Evolutionary conservation across 2,329 filamentous ascomycete species (phyloP), one percentile per base, ranked within the genome.

Genomic region (Phoma sp.): DNA sequence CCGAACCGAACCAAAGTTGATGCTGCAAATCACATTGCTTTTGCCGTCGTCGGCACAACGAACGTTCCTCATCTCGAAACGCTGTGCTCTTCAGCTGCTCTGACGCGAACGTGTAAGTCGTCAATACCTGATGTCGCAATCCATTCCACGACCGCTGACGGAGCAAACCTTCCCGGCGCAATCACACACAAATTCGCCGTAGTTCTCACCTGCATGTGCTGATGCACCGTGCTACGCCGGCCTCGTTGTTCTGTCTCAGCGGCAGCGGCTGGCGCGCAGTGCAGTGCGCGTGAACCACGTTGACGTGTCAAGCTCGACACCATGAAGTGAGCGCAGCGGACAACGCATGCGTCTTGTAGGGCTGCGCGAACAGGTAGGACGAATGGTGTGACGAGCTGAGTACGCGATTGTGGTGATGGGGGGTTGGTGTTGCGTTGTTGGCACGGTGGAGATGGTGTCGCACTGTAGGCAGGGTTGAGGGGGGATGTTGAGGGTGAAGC

Each of bases 231-330:
- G 33, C 39, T 19, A 24, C 22, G 47, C 22, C 36, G 24, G 38
- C 12, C 38, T 39, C 24, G 46, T 22, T 49, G 38, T 47, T 12
- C 19, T 45, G 51, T 55, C 51, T 49, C 46, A 55, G 40, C 31
- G 17, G n/a, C 36, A 40, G 41, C 47, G 31, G 46, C 36, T 51
- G 48, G 52, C 50, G 47, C 47, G 43, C 41, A 43, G 53, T 50
- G 43, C 41, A 43, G 53, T 50, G 51, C 59, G 69, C 69, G 70
- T 72, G 70, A 73, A 72, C 69, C 57, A 59, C 46, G 64, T 65
- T 71, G 69, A 73, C 70, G 70, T 73, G 70, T 70, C 70, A 71
- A 56, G 15, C 27, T 43, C 6, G 32, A 29, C 41, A 39, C 24
- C 48, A 55, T 9, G 29, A 31, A 32, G 3, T 21, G 10, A 55